A percentile compares a stretch with the other conserved stretches of the same genome.
Evolutionary conservation across 139 green algal genomes (phyloP).

Genomic region (Chlorella ohadii): DNA sequence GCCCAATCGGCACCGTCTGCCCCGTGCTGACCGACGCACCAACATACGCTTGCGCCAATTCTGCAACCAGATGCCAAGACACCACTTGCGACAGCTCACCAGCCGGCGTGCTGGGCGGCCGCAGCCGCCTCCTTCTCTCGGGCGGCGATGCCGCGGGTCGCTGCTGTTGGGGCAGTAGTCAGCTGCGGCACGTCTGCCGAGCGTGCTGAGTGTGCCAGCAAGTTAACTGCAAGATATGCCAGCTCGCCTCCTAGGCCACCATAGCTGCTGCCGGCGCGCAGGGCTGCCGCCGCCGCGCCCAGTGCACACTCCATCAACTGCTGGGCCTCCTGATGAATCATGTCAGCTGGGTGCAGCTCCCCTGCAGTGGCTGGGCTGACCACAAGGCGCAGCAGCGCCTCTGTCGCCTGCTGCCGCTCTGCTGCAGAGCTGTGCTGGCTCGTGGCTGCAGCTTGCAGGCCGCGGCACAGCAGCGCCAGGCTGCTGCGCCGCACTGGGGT

Average conservation of each 20-base stretch:
- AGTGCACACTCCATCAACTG: neutral
- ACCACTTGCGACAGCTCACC: no score
- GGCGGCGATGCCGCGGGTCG: no score
- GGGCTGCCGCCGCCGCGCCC: neutral
- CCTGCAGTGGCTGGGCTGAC: neutral
- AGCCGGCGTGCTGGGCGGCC: no score
- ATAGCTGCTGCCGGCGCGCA: neutral
- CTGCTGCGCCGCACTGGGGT: neutral
- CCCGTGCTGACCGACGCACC: no score
- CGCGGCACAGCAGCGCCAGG: neutral
- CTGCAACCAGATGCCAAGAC: no score
- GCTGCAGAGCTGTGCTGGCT: neutral
- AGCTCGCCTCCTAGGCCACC: neutral
- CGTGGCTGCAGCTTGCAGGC: neutral
- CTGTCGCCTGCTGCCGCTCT: neutral
- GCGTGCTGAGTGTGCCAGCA: neutral
- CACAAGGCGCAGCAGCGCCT: neutral
- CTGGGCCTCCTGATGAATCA: neutral
- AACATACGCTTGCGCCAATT: no score
- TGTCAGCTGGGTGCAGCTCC: neutral
- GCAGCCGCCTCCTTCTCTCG: no score
- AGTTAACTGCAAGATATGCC: neutral
- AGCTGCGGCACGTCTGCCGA: no score
- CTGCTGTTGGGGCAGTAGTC: no score
- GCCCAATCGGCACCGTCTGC: no score